phyloP scores from a whole-genome alignment of 495 filamentous ascomycete genomes.

The Lindgomyces ingoldianus region DNA sequence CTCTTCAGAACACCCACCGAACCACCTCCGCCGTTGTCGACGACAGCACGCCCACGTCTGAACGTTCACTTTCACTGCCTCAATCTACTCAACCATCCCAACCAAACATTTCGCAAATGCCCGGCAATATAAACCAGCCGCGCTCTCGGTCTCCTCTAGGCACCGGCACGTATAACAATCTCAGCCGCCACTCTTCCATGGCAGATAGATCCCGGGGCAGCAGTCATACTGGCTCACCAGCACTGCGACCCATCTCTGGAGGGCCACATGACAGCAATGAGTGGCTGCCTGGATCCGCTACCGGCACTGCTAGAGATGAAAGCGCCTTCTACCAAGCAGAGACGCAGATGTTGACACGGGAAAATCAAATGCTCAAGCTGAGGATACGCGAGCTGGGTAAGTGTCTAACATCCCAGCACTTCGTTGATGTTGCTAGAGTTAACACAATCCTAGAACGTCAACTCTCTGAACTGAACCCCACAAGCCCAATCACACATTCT shows the following conservation, averaged over 20 bases:
- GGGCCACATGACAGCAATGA: constrained; percentile 37
- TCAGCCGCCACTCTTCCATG: constrained; percentile 55
- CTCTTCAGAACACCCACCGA: constrained; percentile 59
- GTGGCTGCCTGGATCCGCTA: constrained; percentile 33
- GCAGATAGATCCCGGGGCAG: constrained; percentile 37
- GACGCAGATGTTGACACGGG: constrained; percentile 77
- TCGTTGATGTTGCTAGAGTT: neutral
- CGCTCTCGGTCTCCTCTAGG: constrained; percentile 48
- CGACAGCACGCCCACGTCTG: constrained; percentile 54
- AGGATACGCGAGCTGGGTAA: constrained; percentile 81
- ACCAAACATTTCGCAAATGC: neutral
- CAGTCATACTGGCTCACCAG: constrained; percentile 46
- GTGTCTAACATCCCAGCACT: constrained; percentile 26
- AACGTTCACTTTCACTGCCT: constrained; percentile 58
- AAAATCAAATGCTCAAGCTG: constrained; percentile 90
- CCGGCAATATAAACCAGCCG: constrained; percentile 16
- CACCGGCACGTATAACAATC: constrained; percentile 56
- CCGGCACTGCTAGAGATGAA: constrained; percentile 59
- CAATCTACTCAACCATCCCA: constrained; percentile 36
- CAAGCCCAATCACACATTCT: constrained; percentile 27
- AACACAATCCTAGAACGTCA: constrained; percentile 28
- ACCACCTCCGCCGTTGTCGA: constrained; percentile 8
- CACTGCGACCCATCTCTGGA: constrained; percentile 41
- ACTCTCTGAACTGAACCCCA: constrained; percentile 30
- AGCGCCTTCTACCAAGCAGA: constrained; percentile 90